Base-by-base conservation (phyloP, 805 yeast genomes). In the Sugiyamaella marilandica region DNA sequence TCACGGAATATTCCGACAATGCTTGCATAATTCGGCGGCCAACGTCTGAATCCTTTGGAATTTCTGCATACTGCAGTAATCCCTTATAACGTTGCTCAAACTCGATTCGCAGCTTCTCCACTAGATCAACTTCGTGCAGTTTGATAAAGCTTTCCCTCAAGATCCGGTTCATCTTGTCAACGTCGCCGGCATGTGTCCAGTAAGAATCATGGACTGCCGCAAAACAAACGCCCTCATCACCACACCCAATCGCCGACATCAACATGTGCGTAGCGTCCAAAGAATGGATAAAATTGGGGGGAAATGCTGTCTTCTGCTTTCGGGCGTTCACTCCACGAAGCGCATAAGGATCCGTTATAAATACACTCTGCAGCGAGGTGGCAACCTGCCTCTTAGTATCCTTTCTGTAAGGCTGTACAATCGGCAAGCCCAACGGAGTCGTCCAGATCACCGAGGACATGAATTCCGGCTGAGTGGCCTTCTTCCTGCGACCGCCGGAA, bases 151-250 rank as follows among this genome's bases (percentile, higher is more conserved):
- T 83, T 35, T 85, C 83, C 64, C 99, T 79, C 58, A 94, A 72
- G 44, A 79, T 72, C 11, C 61, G 63, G 68, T 83, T 88, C 94
- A 92, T 84, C 2, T 64, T 65, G 55, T 83, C 84, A 41, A 92
- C 82, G 66, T 87, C 92, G 47, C 81, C 73, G 1, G 99, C 97
- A 66, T 94, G 98, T 0, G 98, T 90, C 99, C 99, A 92, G 68
- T 87, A 92, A 0, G 98, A 92, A 67, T 92, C 99, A 69, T 92
- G 99, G 21, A 92, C 99, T 0, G 98, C 83, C 0, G 98, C 97
- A 75, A 94, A 92, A 10, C 82, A 74, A 47, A 94, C 69, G 0
- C 80, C 81, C 1, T 66, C 65, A 41, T 82, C 76, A 3, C 85
- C 81, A 68, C 97, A 89, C 21, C 82, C 82, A 48, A 81, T 74